Percentiles rank a stretch among this genome's conserved stretches.
These are phyloP conservation scores for Cadophora luteo-olivacea DNA, from an alignment of 2,329 filamentous ascomycete genomes.

Conservation along the genomic window DNA sequence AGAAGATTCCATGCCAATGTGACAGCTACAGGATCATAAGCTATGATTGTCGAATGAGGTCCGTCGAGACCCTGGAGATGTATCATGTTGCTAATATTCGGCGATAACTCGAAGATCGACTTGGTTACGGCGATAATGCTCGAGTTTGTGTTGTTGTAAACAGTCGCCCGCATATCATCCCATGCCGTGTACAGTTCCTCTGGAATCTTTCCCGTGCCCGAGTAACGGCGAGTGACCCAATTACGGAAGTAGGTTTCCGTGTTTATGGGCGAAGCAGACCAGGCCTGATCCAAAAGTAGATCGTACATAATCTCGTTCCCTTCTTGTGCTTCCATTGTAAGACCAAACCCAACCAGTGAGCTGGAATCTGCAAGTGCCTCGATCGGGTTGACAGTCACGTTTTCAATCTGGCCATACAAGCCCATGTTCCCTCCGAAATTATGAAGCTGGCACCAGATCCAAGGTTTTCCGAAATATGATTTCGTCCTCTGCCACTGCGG, in stretches of 20 bases:
- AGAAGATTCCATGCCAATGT: conserved; percentile 50
- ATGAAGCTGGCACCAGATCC: conserved; percentile 61
- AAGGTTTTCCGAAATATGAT: conserved; percentile 58
- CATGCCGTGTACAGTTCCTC: conserved; percentile 51
- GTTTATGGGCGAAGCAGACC: conserved; percentile 52
- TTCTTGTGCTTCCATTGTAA: conserved; percentile 57
- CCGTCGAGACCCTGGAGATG: conserved; percentile 40
- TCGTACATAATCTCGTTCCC: conserved; percentile 61
- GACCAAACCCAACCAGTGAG: conserved; percentile 54
- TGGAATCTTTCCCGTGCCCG: conserved; percentile 39
- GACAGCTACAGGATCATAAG: conserved; percentile 50
- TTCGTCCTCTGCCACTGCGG: conserved; percentile 59
- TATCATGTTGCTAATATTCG: conserved; percentile 50
- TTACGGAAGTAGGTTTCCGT: conserved; percentile 52
- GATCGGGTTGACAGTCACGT: conserved; percentile 55
- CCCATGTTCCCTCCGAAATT: conserved; percentile 57
- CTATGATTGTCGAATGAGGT: conserved; percentile 51
- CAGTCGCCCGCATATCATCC: conserved; percentile 52
- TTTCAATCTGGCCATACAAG: conserved; percentile 56
- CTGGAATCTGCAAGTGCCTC: conserved; percentile 50
- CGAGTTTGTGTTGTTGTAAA: conserved; percentile 56
- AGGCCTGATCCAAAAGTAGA: conserved; percentile 57
- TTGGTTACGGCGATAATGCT: conserved; percentile 49
- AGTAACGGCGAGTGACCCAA: conserved; percentile 54
- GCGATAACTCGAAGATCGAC: conserved; percentile 54